Evolutionary conservation across 2,329 filamentous ascomycete genomes (phyloP), one percentile per base, ranked within the genome.

Genomic region (Aphanoascus verrucosus): DNA sequence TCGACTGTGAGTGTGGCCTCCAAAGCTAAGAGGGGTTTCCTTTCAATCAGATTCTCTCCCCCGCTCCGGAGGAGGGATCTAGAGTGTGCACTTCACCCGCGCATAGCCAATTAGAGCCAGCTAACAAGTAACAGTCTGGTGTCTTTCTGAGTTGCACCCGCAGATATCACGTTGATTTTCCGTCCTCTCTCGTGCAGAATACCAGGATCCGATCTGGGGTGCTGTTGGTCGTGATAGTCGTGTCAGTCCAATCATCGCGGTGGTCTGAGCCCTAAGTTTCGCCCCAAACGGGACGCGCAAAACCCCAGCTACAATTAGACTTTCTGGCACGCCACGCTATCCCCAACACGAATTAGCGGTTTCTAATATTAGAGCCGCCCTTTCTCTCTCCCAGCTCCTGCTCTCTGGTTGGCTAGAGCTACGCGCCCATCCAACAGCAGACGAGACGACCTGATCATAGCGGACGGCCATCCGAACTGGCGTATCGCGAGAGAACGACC

Each of bases 361-460:
- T 56, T 32, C 57, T 59, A 58, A 52, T 43, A 46, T 53, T 56
- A 45, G 47, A 41, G 31, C 50, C 45, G 41, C 43, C 49, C 41
- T 52, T 49, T 40, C 19, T 19, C 32, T 34, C 14, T 20, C 19
- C 46, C 49, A 35, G 20, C 15, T 28, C 20, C 23, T 17, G 32
- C 19, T 5, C 19, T 28, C 49, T 57, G 31, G 50, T 53, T 57
- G 47, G 55, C 44, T 35, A n/a, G 5, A 34, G 34, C 46, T 57
- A 57, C 51, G 51, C 55, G 55, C 55, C 55, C 48, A 57, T 48
- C 53, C 46, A 44, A 53, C 43, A 28, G 14, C 9, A 31, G 23
- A 4, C 23, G 23, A 31, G 19, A 46, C 28, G n/a, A 20, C 12
- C 11, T 14, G 35, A 19, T 34, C 28, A 32, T 28, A 47, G 20